phyloP scores from a whole-genome alignment of 2,329 filamentous ascomycete species.

The Alternaria sp. region DNA sequence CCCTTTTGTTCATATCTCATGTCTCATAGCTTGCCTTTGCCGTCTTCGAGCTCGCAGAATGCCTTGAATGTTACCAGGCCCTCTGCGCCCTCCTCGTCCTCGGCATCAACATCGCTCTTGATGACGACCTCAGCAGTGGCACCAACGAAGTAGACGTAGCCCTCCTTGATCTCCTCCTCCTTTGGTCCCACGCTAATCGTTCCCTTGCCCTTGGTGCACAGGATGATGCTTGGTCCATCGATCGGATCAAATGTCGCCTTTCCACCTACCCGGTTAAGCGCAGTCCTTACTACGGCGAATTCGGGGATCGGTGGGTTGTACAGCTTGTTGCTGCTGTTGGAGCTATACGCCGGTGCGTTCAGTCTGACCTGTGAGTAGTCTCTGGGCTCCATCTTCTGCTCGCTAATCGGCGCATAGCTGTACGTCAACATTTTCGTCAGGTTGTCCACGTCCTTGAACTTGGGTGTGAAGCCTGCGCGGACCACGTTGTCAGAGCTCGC shows the following conservation, averaged over 20 bases:
- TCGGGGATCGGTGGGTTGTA: slow-evolving; percentile 98
- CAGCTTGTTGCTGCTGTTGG: slow-evolving; percentile 71
- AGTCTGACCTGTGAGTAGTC: slow-evolving; percentile 87
- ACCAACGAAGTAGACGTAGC: slow-evolving; percentile 70
- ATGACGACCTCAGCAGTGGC: slow-evolving; percentile 83
- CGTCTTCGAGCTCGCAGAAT: slow-evolving; percentile 75
- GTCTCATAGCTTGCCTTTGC: slow-evolving; percentile 37
- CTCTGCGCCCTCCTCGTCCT: slow-evolving; percentile 51
- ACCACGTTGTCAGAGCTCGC: slow-evolving; percentile 98
- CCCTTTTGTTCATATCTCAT: neutral
- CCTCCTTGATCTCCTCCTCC: slow-evolving; percentile 67
- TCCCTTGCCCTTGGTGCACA: slow-evolving; percentile 84
- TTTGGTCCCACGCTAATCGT: slow-evolving; percentile 86
- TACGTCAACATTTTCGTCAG: slow-evolving; percentile 93
- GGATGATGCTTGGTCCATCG: slow-evolving; percentile 87
- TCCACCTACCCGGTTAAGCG: slow-evolving; percentile 71
- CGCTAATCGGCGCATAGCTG: slow-evolving; percentile 88
- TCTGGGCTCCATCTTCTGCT: slow-evolving; percentile 88
- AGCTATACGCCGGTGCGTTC: slow-evolving; percentile 81
- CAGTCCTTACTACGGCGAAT: slow-evolving; percentile 85
- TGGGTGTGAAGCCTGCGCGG: slow-evolving; percentile 94
- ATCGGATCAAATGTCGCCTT: slow-evolving; percentile 90
- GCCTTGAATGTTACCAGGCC: slow-evolving; percentile 90
- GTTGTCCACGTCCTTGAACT: slow-evolving; percentile 95
- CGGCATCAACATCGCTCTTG: slow-evolving; percentile 64